These are phyloP conservation scores for Didymosphaeria variabile DNA, from an alignment of 2,329 filamentous ascomycete genomes.

Conservation along the genomic window DNA sequence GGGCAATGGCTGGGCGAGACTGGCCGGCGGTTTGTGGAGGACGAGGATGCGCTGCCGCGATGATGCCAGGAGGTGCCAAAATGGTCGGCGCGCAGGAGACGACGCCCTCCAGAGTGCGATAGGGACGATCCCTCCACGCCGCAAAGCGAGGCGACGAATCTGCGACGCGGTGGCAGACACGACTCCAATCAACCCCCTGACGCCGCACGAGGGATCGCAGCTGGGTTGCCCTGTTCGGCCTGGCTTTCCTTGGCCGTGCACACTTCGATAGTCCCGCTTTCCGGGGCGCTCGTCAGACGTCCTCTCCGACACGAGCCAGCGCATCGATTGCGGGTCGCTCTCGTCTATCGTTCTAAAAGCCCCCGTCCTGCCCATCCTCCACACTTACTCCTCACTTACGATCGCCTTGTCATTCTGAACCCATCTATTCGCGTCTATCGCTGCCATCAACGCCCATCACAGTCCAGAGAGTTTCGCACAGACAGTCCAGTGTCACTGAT, in stretches of 20 bases:
- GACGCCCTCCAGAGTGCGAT: not conserved
- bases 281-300: conserved; percentile 37
- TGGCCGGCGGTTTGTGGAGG: conserved; percentile 7
- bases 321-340: conserved; percentile 32
- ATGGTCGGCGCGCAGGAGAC: conserved; percentile 1
- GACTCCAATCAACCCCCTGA: conserved; percentile 6
- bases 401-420: conserved; percentile 37
- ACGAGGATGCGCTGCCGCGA: conserved; percentile 1
- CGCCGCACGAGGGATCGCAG: conserved; percentile 30
- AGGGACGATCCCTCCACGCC: conserved; percentile 7
- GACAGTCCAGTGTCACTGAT: conserved; percentile 32
- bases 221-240: conserved; percentile 39
- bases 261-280: conserved; percentile 27
- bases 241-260: conserved; percentile 24
- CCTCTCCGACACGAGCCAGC: conserved; percentile 44
- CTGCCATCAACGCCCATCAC: conserved; percentile 15
- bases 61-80: not conserved
- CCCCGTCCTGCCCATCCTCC: conserved; percentile 29
- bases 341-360: conserved; percentile 36
- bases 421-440: conserved; percentile 22
- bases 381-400: conserved; percentile 33
- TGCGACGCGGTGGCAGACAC: conserved; percentile 3
- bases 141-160: conserved; percentile 44
- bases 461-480: conserved; percentile 28
- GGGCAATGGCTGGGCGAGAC: conserved; percentile 11